These are phyloP conservation scores for Beauveria rudraprayagi DNA, from an alignment of 2,329 filamentous ascomycete species.

Conservation along the genomic window DNA sequence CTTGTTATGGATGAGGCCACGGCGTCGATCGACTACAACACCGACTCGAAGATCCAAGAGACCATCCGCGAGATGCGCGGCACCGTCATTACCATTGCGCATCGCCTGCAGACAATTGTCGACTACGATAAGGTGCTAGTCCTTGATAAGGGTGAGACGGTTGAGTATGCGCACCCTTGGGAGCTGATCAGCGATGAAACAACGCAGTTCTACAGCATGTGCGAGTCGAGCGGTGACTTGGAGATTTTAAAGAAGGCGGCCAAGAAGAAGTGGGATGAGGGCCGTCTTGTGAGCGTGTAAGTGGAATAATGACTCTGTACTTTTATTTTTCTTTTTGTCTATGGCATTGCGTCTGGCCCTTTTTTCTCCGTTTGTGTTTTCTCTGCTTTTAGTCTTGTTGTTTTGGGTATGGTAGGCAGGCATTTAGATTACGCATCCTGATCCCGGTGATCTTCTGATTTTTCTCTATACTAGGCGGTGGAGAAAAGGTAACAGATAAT, in stretches of 20 bases:
- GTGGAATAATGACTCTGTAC: conserved; percentile 13
- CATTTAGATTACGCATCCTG: background rate
- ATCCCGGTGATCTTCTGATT: background rate
- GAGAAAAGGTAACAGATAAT: background rate
- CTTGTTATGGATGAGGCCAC: conserved; percentile 99
- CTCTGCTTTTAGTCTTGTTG: background rate
- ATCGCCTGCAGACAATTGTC: conserved; percentile 90
- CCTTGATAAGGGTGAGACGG: conserved; percentile 76
- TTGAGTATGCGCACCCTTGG: conserved; percentile 88
- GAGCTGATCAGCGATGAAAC: conserved; percentile 65
- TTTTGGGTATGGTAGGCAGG: background rate
- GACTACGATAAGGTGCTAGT: conserved; percentile 98
- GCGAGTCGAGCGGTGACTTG: conserved; percentile 54
- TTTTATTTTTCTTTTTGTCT: background rate
- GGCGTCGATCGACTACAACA: conserved; percentile 93
- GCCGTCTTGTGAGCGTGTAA: conserved; percentile 28
- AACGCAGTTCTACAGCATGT: conserved; percentile 57
- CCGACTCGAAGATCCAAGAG: conserved; percentile 91
- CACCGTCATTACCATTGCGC: conserved; percentile 94
- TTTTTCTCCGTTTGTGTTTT: background rate
- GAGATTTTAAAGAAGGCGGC: conserved; percentile 43
- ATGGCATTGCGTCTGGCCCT: background rate
- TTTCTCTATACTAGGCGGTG: background rate
- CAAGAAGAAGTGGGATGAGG: conserved; percentile 44
- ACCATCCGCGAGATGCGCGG: conserved; percentile 89